phyloP scores from a whole-genome alignment of 306 rosid species.

The Lathyrus sativus region DNA sequence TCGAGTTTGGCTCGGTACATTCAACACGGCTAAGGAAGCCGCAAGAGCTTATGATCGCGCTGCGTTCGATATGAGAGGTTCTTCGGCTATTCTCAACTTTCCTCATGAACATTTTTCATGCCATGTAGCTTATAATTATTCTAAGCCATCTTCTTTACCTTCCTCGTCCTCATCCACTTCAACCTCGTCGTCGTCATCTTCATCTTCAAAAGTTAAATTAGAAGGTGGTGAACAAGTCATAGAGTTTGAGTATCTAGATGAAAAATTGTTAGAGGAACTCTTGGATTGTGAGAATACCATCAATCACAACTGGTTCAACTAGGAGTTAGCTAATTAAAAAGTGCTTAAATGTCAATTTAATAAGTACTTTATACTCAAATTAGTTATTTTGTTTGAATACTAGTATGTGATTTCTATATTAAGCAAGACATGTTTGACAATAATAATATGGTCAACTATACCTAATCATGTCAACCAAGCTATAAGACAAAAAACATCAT shows the following conservation, averaged over 20 bases:
- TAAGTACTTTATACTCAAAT: not conserved
- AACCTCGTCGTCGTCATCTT: slow-evolving; percentile 7
- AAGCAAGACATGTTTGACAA: not conserved
- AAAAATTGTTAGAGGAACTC: not conserved
- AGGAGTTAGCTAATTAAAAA: not conserved
- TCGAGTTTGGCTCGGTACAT: slow-evolving; percentile 77
- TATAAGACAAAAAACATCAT: not conserved
- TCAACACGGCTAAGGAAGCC: slow-evolving; percentile 59
- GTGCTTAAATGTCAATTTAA: not conserved
- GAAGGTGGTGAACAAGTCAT: slow-evolving; percentile 45
- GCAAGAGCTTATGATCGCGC: slow-evolving; percentile 76
- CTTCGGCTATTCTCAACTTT: slow-evolving; percentile 66
- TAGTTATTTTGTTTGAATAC: too few species aligned
- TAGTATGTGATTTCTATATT: not conserved
- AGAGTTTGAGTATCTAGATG: slow-evolving; percentile 53
- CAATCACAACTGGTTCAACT: not conserved
- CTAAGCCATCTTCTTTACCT: slow-evolving; percentile 1
- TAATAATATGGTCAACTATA: not conserved
- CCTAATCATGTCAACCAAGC: slow-evolving; percentile 4
- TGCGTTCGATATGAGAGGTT: slow-evolving; percentile 71
- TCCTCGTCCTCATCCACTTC: not conserved
- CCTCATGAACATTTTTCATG: slow-evolving; percentile 49
- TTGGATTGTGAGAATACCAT: too few species aligned
- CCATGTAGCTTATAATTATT: slow-evolving; percentile 13
- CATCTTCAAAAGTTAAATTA: slow-evolving; percentile 17